Evolutionary conservation across 495 filamentous ascomycete genomes (phyloP).

Genomic region (Pyrenula aspistea): DNA sequence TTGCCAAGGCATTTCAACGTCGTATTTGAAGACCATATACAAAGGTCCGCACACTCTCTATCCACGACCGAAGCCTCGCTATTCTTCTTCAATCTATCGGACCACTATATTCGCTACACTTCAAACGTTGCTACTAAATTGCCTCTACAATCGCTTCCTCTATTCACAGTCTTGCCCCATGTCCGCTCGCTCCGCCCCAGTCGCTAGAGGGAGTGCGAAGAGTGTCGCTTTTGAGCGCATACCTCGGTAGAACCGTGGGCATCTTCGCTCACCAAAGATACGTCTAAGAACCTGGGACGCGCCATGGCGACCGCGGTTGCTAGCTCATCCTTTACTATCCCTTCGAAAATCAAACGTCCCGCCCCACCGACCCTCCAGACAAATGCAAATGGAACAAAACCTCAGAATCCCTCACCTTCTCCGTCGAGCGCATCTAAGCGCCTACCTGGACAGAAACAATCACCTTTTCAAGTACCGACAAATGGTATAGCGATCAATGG

Average conservation of each 20-base stretch:
- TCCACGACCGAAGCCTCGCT: too few relatives aligned
- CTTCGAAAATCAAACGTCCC: slow-evolving; percentile 63
- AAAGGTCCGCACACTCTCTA: too few relatives aligned
- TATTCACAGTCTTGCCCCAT: not conserved
- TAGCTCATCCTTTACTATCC: slow-evolving; percentile 39
- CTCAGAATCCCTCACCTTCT: slow-evolving; percentile 53
- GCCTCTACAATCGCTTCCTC: too few relatives aligned
- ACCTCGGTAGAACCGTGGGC: slow-evolving; percentile 15
- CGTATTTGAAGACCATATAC: too few relatives aligned
- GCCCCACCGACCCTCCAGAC: slow-evolving; percentile 55
- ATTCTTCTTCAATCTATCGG: too few relatives aligned
- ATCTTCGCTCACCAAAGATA: not conserved
- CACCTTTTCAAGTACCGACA: slow-evolving; percentile 18
- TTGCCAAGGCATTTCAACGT: too few relatives aligned
- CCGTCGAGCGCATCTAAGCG: slow-evolving; percentile 54
- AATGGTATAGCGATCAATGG: slow-evolving; percentile 13
- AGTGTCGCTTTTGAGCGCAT: slow-evolving; percentile 41
- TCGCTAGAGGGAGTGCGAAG: slow-evolving; percentile 43
- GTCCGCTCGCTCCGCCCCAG: not conserved
- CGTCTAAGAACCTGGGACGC: not conserved
- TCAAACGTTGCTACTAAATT: too few relatives aligned
- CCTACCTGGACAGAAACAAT: slow-evolving; percentile 34
- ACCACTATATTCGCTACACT: too few relatives aligned
- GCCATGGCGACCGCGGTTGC: slow-evolving; percentile 42
- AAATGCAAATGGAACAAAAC: slow-evolving; percentile 47